These are phyloP conservation scores for Nemophila menziesii DNA, from an alignment of 257 asterid genomes.

Conservation along the genomic window DNA sequence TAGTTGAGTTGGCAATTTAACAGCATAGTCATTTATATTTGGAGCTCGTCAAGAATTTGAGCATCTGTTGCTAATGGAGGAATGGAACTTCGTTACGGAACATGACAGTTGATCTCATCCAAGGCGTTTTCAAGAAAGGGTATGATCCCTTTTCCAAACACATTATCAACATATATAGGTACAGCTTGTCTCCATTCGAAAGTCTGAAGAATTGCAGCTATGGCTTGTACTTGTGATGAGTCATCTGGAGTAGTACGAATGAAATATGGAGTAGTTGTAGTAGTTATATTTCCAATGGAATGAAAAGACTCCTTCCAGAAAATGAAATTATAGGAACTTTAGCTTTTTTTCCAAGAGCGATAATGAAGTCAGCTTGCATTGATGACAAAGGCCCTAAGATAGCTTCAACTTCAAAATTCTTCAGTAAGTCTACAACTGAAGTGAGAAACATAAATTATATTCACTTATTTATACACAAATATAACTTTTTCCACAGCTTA, in stretches of 20 bases:
- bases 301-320: slow-evolving; percentile 47
- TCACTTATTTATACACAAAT: too few species aligned
- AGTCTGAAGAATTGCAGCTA: slow-evolving; percentile 27
- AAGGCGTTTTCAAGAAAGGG: slow-evolving; percentile 34
- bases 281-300: too few species aligned
- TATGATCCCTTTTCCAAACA: slow-evolving; percentile 40
- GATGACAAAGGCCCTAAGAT: slow-evolving; percentile 53
- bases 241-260: slow-evolving; percentile 31
- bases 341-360: slow-evolving; percentile 37
- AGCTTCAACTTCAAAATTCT: slow-evolving; percentile 46
- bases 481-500: too few species aligned
- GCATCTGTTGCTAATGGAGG: slow-evolving; percentile 27
- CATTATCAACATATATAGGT: slow-evolving; percentile 33
- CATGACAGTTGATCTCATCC: slow-evolving; percentile 15
- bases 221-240: slow-evolving; percentile 36
- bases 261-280: slow-evolving; percentile 28
- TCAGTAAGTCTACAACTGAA: slow-evolving; percentile 48
- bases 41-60: slow-evolving; percentile 27
- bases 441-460: not conserved
- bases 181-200: slow-evolving; percentile 46
- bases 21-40: slow-evolving; percentile 34
- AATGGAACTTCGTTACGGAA: slow-evolving; percentile 37
- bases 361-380: slow-evolving; percentile 33
- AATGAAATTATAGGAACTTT: slow-evolving; percentile 48
- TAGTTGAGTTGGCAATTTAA: too few species aligned